Evolutionary conservation across 2,329 filamentous ascomycete genomes (phyloP), one percentile per base, ranked within the genome.

Genomic region (Fusarium liriodendri): DNA sequence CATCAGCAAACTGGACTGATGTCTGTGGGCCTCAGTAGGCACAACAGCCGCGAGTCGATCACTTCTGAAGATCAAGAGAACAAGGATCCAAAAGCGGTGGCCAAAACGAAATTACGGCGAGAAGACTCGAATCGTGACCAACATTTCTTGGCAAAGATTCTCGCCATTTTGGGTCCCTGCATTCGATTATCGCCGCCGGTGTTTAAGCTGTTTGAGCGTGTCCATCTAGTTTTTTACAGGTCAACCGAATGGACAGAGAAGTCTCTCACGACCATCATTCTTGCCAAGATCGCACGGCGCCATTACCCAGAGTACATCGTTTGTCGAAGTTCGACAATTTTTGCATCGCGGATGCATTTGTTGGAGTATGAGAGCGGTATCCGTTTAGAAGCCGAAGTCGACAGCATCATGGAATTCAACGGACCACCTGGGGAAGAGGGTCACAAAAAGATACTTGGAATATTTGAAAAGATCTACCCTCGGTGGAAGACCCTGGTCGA

Each of bases 191-290:
- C 94, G 1, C 83, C 92, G 1, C 84, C 89, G 0, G 88, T 92
- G 1, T 89, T 95, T 71, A 94, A 92, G 77, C 88, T 99, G 0
- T 99, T 99, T 78, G 95, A 98, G 81, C 90, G 97, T 29, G 95
- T 98, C 1, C 97, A 98, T 83, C 85, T 99, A 3, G 95, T 99
- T 32, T 99, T 98, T 81, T 98, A 98, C 82, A 89, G 96, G 67
- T 98, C 95, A 11, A 97, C 95, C 0, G 94, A 98, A 80, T 99
- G 97, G 97, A 97, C 95, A 0, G 96, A 98, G 78, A 98, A 98
- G 81, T 98, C 96, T 1, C 85, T 99, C 16, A 98, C 95, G 2
- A 96, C 95, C 0, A 96, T 98, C 63, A 98, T 99, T 52, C 88
- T 99, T 6, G 94, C 97, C 9, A 95, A 96, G 73, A 97, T 97